phyloP scores from a whole-genome alignment of 306 rosid genomes.

The Carpinus fangiana region DNA sequence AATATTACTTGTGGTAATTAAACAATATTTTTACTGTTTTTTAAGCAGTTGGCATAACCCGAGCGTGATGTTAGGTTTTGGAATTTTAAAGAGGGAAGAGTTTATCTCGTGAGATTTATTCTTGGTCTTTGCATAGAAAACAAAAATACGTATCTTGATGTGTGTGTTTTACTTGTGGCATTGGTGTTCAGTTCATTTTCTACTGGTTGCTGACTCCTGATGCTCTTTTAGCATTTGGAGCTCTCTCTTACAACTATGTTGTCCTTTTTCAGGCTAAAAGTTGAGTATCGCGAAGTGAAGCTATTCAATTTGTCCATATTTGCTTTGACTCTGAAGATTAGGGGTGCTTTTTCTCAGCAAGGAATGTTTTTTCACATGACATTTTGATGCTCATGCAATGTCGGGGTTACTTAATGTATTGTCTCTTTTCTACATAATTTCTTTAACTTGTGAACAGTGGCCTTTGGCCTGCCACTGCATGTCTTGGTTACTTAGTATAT shows the following conservation, averaged over 20 bases:
- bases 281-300: conserved; percentile 32
- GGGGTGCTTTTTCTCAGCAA: conserved; percentile 31
- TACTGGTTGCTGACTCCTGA: conserved; percentile 18
- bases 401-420: conserved; percentile 63
- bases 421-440: conserved; percentile 22
- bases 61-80: not conserved
- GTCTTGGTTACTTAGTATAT: not conserved
- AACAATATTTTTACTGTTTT: not conserved
- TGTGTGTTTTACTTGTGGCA: not conserved
- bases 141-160: not conserved
- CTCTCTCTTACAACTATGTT: conserved; percentile 32
- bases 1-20: not conserved
- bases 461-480: not conserved
- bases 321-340: conserved; percentile 26
- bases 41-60: not conserved
- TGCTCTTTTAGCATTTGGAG: conserved; percentile 17
- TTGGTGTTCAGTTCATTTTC: conserved; percentile 4
- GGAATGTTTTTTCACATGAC: conserved; percentile 39
- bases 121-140: not conserved
- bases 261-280: conserved; percentile 47
- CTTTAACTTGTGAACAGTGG: not conserved
- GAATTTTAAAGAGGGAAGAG: not conserved
- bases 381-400: conserved; percentile 50
- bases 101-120: conserved; percentile 1
- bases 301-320: conserved; percentile 33